These are phyloP conservation scores for Lentinula novae-zelandiae DNA, from an alignment of 1,284 basidiomycete species.

Conservation along the genomic window DNA sequence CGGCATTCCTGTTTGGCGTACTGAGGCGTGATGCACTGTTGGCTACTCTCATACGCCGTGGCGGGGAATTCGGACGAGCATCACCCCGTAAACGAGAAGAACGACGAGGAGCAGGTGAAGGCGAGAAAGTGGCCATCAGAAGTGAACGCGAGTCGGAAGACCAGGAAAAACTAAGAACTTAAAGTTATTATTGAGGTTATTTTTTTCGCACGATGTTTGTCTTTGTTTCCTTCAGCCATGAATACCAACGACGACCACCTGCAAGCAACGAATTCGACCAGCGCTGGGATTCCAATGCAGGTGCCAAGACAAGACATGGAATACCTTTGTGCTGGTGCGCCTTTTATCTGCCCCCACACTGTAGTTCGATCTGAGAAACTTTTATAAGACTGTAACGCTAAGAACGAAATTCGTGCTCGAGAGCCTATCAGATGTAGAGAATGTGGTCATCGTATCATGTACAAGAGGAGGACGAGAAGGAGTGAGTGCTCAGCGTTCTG, in stretches of 20 bases:
- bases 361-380: background rate
- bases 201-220: conserved; percentile 1
- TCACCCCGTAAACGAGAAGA: conserved; percentile 36
- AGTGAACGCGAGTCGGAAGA: background rate
- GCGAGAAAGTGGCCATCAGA: conserved; percentile 45
- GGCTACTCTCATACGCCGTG: conserved; percentile 29
- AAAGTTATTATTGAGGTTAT: background rate
- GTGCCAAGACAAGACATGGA: conserved; percentile 69
- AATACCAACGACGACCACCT: conserved; percentile 1
- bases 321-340: conserved; percentile 88
- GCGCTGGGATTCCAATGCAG: conserved; percentile 20
- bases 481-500: conserved; percentile 62
- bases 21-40: conserved; percentile 28
- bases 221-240: conserved; percentile 3
- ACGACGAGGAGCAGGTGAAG: conserved; percentile 48
- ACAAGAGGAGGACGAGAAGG: conserved; percentile 94
- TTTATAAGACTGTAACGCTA: conserved; percentile 82
- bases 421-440: conserved; percentile 97
- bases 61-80: conserved; percentile 32
- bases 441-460: conserved; percentile 98
- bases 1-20: conserved; percentile 29
- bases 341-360: background rate
- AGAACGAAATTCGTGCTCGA: conserved; percentile 89
- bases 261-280: background rate
- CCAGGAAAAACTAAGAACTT: too few relatives aligned